Evolutionary conservation across 768 basidiomycete species (phyloP), one percentile per base, ranked within the genome.

Genomic region (Cystoderma amianthinum): DNA sequence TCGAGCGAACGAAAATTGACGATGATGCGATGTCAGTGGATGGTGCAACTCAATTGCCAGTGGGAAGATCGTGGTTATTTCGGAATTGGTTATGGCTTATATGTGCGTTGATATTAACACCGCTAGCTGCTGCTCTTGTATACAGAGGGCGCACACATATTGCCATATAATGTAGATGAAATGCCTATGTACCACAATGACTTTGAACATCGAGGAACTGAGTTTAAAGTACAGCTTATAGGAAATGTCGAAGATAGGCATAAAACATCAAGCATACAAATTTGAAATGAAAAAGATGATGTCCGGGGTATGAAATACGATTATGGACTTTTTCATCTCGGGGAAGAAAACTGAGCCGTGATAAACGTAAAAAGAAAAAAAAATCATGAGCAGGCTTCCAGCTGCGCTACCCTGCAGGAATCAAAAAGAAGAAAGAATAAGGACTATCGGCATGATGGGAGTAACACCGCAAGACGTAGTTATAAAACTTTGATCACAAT

Each of bases 1-100:
- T 88, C 46, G 78, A 79, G 43, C 67, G 64, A 46, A 78, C 83
- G 9, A 71, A 67, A 38, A 61, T 83, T 5, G 63, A 62, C 17
- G 78, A 82, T 39, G 78, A 79, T 39, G 44, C 48, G 15, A 41
- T 44, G 40, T 48, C 47, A 44, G 28, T 38, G 19, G 44, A 51
- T 12, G 37, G 38, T 25, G 41, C 32, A 9, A 28, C 25, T 28
- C n/a, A n/a, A n/a, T n/a, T n/a, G n/a, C n/a, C n/a, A n/a, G n/a
- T n/a, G n/a, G 38, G 32, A 18, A 19, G 50, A 32, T 39, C 37
- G 6, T 39, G 44, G 13, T 58, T 56, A 42, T 20, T 60, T 21
- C 58, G 59, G 54, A 58, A 53, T 38, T 67, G 65, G 64, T 58
- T 59, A 49, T 61, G 59, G 55, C n/a, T n/a, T n/a, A 46, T 64